Percentiles rank a stretch among this genome's conserved stretches.
phyloP scores from a whole-genome alignment of 192 early-diverging fungal genomes.

The Cetraspora pellucida region DNA sequence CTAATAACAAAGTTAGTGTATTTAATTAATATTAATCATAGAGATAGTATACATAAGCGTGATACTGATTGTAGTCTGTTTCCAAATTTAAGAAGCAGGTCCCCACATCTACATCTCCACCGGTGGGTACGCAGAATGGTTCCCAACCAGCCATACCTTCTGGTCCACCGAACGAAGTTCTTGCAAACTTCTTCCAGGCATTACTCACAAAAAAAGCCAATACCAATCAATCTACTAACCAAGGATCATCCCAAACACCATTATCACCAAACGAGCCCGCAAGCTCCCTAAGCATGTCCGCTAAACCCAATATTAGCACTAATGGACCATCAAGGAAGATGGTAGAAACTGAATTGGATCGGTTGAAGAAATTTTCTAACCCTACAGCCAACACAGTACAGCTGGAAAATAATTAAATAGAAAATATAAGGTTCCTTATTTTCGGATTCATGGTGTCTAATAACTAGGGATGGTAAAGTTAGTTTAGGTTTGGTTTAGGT shows the following conservation, averaged over 20 bases:
- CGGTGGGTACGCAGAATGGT: conserved; percentile 24
- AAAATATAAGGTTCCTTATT: too few species aligned
- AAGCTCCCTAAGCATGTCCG: too few species aligned
- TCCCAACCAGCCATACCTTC: conserved; percentile 27
- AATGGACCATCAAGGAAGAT: conserved; percentile 7
- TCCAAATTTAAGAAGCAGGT: background rate
- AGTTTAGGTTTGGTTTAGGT: too few species aligned
- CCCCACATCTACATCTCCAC: background rate
- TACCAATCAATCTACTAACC: background rate
- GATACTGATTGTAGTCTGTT: background rate
- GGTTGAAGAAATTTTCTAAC: background rate
- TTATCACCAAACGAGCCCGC: background rate
- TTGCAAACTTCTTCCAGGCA: conserved; percentile 90
- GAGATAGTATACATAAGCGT: background rate
- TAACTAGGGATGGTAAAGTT: too few species aligned
- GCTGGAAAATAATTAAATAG: too few species aligned
- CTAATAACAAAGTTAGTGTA: conserved; percentile 24
- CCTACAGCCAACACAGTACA: too few species aligned
- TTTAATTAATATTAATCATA: conserved; percentile 30
- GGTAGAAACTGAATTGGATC: conserved; percentile 27
- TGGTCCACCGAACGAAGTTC: conserved; percentile 68
- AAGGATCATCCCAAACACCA: background rate
- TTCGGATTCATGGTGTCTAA: too few species aligned
- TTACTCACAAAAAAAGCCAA: conserved; percentile 68
- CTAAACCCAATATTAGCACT: background rate